These are phyloP conservation scores for Saturnispora sanitii DNA, from an alignment of 805 yeast genomes.

Conservation along the genomic window DNA sequence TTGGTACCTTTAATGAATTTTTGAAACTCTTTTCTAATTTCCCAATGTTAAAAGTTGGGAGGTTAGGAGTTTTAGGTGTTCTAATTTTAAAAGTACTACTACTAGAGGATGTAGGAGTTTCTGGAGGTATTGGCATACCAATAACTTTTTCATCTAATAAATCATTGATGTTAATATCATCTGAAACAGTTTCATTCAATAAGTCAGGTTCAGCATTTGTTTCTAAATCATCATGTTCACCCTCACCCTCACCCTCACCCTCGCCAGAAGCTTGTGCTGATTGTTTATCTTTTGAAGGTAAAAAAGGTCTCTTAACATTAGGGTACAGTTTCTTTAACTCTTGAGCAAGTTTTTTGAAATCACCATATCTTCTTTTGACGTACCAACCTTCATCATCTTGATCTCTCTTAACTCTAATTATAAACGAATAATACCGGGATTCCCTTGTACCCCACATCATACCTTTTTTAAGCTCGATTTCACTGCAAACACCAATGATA, in stretches of 20 bases:
- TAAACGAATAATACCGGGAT: constrained; percentile 32
- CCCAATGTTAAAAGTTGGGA: constrained; percentile 11
- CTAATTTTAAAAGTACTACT: constrained; percentile 3
- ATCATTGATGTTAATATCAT: neutral
- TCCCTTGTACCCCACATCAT: constrained; percentile 18
- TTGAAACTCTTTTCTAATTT: constrained; percentile 18
- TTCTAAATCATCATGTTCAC: neutral
- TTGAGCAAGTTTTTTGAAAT: constrained; percentile 51
- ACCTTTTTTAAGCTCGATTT: constrained; percentile 19
- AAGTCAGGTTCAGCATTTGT: neutral
- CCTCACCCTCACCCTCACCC: constrained; percentile 12
- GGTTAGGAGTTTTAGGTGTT: constrained; percentile 5
- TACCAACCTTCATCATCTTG: constrained; percentile 31
- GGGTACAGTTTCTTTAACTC: constrained; percentile 52
- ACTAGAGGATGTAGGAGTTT: neutral
- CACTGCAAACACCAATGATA: constrained; percentile 52
- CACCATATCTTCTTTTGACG: constrained; percentile 55
- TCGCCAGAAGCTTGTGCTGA: constrained; percentile 15
- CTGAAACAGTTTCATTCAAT: neutral
- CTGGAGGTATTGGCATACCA: neutral
- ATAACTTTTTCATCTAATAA: constrained; percentile 1
- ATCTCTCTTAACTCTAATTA: constrained; percentile 35
- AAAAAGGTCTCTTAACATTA: constrained; percentile 43
- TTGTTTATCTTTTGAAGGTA: constrained; percentile 26
- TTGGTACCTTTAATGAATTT: constrained; percentile 12